Percentiles rank a stretch among this genome's conserved stretches.
Conservation (phyloP, 768 basidiomycete species). For the Lactifluus pinguis region DNA sequence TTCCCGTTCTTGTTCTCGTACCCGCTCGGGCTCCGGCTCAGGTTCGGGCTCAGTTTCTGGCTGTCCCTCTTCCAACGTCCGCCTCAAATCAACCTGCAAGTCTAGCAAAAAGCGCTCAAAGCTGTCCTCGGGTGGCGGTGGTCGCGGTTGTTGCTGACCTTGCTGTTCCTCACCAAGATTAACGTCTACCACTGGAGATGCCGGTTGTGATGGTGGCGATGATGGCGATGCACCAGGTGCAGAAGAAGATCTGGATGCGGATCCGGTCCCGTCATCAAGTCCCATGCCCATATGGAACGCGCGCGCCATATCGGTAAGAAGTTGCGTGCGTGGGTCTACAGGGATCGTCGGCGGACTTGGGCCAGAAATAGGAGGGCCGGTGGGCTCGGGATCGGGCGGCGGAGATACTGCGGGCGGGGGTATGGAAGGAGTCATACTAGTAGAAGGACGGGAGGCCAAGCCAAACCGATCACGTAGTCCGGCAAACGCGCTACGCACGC, state of each 20-base stretch:
- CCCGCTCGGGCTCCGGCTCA: not conserved
- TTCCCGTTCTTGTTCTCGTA: not conserved
- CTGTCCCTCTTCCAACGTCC: conserved; percentile 37
- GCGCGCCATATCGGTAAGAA: conserved; percentile 75
- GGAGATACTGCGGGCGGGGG: not conserved
- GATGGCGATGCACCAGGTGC: not conserved
- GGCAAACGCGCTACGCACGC: conserved; percentile 61
- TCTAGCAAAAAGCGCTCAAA: conserved; percentile 79
- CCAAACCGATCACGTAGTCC: conserved; percentile 61
- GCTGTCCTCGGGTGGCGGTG: conserved; percentile 46
- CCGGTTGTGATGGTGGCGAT: not conserved
- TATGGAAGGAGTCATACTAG: not conserved
- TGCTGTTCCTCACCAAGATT: conserved; percentile 10
- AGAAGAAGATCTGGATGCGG: not conserved
- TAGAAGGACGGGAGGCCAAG: conserved; percentile 21
- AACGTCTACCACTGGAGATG: not conserved
- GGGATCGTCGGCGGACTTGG: conserved; percentile 2
- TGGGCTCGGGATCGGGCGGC: not conserved
- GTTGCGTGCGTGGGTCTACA: conserved; percentile 47
- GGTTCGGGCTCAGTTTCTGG: not conserved
- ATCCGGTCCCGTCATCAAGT: not conserved
- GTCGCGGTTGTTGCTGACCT: conserved; percentile 7
- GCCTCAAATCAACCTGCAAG: conserved; percentile 62
- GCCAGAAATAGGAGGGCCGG: not conserved
- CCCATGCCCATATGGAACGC: conserved; percentile 66